Conservation (phyloP, 208 protist genomes). For the Leptomonas seymouri region DNA sequence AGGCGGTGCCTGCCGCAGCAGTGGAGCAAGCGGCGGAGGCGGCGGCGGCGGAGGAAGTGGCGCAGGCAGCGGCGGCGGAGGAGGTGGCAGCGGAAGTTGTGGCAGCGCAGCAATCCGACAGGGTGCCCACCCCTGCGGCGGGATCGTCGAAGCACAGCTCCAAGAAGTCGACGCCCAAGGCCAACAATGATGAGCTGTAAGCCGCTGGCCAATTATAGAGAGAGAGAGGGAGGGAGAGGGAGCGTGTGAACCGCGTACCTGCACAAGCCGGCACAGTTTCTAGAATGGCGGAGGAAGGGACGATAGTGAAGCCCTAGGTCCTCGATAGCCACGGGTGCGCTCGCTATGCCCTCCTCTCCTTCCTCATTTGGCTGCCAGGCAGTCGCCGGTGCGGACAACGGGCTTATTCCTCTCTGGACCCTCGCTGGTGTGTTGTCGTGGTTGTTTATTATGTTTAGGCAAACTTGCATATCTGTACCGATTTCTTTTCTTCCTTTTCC, state of each 20-base stretch:
- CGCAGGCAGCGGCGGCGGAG: neutral
- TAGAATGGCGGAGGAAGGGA: too few species aligned
- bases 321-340: too few species aligned
- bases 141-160: conserved; percentile 12
- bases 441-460: too few species aligned
- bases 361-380: neutral
- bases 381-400: too few species aligned
- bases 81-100: conserved; percentile 2
- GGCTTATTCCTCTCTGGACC: too few species aligned
- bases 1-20: too few species aligned
- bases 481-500: neutral
- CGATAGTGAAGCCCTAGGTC: too few species aligned
- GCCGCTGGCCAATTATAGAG: neutral
- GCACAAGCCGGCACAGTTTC: too few species aligned
- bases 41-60: neutral
- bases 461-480: conserved; percentile 16
- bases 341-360: neutral
- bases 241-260: too few species aligned
- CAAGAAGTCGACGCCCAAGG: conserved; percentile 18
- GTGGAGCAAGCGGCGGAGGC: too few species aligned
- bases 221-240: too few species aligned
- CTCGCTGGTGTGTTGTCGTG: too few species aligned
- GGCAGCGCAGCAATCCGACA: conserved; percentile 6
- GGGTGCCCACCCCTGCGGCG: neutral
- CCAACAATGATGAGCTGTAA: conserved; percentile 21